Evolutionary conservation across 2,329 filamentous ascomycete genomes (phyloP), one percentile per base, ranked within the genome.

Genomic region (Xylaria sp.): DNA sequence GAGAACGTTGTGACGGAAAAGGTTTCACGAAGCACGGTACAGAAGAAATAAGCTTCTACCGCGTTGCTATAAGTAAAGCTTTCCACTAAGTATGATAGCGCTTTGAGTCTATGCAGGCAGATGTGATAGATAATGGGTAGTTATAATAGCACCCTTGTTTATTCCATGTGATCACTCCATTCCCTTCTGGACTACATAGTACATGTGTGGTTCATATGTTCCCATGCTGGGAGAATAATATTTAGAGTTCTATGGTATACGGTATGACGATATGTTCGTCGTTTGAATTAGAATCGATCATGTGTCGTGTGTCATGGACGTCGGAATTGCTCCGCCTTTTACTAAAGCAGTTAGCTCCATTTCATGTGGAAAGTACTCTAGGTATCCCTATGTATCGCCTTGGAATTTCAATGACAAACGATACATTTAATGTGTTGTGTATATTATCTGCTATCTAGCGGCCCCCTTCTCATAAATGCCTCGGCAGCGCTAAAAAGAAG

Each of bases 401-500:
- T 2, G 12, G 13, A 13, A 13, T 28, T 28, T 10, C 18, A n/a
- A n/a, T 10, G 25, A 18, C 15, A 4, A 30, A 52, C 13, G 25
- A 32, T 48, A 10, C 10, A 9, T 25, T 46, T 23, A 8, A 46
- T 20, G 43, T 25, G 9, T 25, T 13, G 45, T 5, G 7, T 7
- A 8, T 28, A 32, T n/a, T 32, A n/a, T n/a, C n/a, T n/a, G n/a
- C n/a, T n/a, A n/a, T n/a, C n/a, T n/a, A n/a, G n/a, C 3, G 15
- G 28, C 4, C 48, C 25, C 48, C 13, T n/a, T 32, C 7, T 32
- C 15, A n/a, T 13, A 5, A 48, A 30, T 52, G 25, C 15, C 48
- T 32, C n/a, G 52, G 32, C 18, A 23, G n/a, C 52, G n/a, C n/a
- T 55, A 55, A 55, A 36, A 55, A 36, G 52, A 55, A 55, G 30